Percentiles rank a stretch among this genome's conserved stretches.
Evolutionary conservation across 257 asterid species (phyloP).

Genomic region (Nicotiana otophora): DNA sequence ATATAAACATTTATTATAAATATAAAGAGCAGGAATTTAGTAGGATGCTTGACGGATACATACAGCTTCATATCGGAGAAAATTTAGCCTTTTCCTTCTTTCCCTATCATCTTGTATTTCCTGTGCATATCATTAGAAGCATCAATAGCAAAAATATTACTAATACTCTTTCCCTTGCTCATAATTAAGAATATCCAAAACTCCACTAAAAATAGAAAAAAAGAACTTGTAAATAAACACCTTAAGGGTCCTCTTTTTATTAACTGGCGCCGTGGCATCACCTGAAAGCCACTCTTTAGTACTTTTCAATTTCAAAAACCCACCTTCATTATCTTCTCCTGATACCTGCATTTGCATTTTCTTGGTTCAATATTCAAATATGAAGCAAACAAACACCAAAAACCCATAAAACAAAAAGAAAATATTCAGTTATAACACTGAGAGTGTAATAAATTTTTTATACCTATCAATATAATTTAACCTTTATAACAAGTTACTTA

Average conservation of each 20-base stretch:
- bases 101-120: slow-evolving; percentile 61
- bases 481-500: too few species aligned
- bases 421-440: too few species aligned
- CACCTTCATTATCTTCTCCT: slow-evolving; percentile 55
- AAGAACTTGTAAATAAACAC: slow-evolving; percentile 11
- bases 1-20: neutral
- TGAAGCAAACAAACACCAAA: neutral
- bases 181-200: neutral
- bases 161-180: neutral
- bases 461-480: too few species aligned
- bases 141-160: neutral
- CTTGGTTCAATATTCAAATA: neutral
- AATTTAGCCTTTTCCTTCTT: slow-evolving; percentile 58
- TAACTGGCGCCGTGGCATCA: slow-evolving; percentile 57
- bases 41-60: slow-evolving; percentile 10
- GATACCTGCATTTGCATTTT: slow-evolving; percentile 13
- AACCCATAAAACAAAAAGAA: neutral
- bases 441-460: too few species aligned
- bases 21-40: neutral
- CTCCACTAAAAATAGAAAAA: neutral
- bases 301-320: slow-evolving; percentile 67
- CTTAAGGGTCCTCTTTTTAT: slow-evolving; percentile 69
- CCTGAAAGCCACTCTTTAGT: slow-evolving; percentile 80
- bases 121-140: slow-evolving; percentile 35
- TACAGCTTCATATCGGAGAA: slow-evolving; percentile 90